Base-by-base conservation (phyloP, 2,329 filamentous ascomycete species). In the Coniochaeta pulveracea region DNA sequence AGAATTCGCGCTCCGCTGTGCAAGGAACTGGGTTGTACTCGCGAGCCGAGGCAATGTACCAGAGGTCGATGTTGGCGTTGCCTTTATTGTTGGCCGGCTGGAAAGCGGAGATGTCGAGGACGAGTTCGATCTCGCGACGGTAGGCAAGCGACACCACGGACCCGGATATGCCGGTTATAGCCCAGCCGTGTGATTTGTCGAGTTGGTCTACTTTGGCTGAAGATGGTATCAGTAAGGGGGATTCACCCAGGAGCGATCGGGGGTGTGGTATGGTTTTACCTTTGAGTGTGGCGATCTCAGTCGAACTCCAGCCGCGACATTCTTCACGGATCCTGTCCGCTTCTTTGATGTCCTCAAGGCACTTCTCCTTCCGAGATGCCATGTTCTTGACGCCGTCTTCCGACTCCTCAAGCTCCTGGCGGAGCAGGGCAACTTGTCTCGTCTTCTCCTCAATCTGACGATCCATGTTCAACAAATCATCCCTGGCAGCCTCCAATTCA, bases 301-400 rank as follows among this genome's bases (percentile, higher is more conserved):
- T 77, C 34, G 79, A 74, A 36, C 80, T 89, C 80, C 88, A 95
- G 24, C 89, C 88, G 34, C 88, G 76, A 51, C 82, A 93, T 47
- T 93, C 83, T 52, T 95, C 86, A 40, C 83, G 74, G 17, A 93
- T 66, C 42, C 76, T 78, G 53, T 95, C 86, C 0, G 88, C 84
- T 47, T 85, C 79, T 37, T 75, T 70, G 37, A 93, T 95, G 30
- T 91, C 82, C 18, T 73, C 68, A 19, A 80, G 48, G 43, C 72
- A 85, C 44, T 76, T 69, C 34, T 75, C 58, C 51, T 89, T 94
- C 47, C 75, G 69, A 37, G 76, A 66, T 6, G 68, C 63, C 28
- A 80, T 66, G 2, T 71, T 63, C 38, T 75, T 69, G 12, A 89
- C 74, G 7, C 66, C 64, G 2, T 64, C 55, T 40, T 83, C 78